Base-by-base conservation (phyloP, 768 basidiomycete genomes). In the Suillus discolor region DNA sequence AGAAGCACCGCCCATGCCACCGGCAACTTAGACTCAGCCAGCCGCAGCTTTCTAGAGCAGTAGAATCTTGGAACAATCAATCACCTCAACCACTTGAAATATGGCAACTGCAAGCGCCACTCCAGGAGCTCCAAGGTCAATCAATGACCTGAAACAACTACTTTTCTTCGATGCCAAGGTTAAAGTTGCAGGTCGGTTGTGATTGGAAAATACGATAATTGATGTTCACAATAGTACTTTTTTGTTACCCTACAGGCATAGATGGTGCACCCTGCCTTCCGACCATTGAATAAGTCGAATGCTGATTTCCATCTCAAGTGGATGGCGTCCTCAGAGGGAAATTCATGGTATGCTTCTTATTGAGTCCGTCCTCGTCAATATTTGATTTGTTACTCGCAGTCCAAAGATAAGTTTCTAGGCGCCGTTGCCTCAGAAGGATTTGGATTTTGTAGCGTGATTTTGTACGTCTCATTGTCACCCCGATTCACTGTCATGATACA, bases 321-420 rank as follows among this genome's bases (percentile, higher is more conserved):
- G 97, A 99, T 77, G 97, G 97, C 36, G 89, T 98, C 13, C 82
- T 97, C 18, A 85, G 97, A 39, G 97, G 97, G n/a, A 98, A 98
- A 79, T 92, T 90, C 74, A 93, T 94, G 92, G 92, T 91, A 70
- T 54, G 82, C 61, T 25, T 2, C 6, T 54, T 20, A 7, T 13
- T 16, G 20, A 18, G 54, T 53, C 36, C 16, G 12, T 39, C 25
- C 42, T 36, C 42, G 38, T 57, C 53, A 23, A 42, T 42, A 11
- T 69, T 63, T 65, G 66, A 67, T 63, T 44, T 68, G 45, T n/a
- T 57, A 11, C 44, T 34, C 57, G 62, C 75, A 97, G 94, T 92
- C 91, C 18, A 97, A 92, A 79, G 84, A 89, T 61, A 99, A 99
- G 79, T 97, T 99, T 74, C 73, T 97, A 41, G 88, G 88, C 59